phyloP scores from a whole-genome alignment of 495 filamentous ascomycete species.

The Poronia punctata region DNA sequence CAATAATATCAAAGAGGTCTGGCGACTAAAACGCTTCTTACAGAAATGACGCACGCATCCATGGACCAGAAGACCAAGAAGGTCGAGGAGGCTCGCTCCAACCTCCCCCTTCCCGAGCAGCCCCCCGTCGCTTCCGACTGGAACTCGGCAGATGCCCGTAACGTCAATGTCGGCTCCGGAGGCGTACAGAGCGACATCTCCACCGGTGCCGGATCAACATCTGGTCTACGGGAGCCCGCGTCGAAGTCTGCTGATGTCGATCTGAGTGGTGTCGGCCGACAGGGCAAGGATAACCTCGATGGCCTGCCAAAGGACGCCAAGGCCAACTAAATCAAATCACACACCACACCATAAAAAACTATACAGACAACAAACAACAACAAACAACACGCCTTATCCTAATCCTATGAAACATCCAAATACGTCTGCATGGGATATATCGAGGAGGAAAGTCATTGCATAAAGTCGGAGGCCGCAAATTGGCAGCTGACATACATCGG shows the following conservation, averaged over 20 bases:
- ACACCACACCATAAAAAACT: not conserved
- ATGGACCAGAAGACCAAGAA: slow-evolving; percentile 44
- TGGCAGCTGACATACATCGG: not conserved
- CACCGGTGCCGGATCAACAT: slow-evolving; percentile 39
- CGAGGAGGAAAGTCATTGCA: no score
- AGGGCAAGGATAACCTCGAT: slow-evolving; percentile 47
- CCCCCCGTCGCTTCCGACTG: slow-evolving; percentile 66
- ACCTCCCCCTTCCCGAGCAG: slow-evolving; percentile 72
- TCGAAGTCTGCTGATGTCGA: slow-evolving; percentile 46
- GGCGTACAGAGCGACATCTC: slow-evolving; percentile 46
- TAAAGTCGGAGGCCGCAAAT: no score
- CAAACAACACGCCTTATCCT: not conserved
- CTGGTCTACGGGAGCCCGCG: slow-evolving; percentile 56
- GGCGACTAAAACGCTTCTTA: not conserved
- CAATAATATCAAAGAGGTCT: no score
- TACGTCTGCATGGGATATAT: no score
- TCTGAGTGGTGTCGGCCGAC: slow-evolving; percentile 45
- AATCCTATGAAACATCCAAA: no score
- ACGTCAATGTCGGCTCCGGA: slow-evolving; percentile 61
- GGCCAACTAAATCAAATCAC: slow-evolving; percentile 18
- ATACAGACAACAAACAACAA: not conserved
- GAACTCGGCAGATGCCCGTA: slow-evolving; percentile 61
- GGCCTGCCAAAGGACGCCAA: slow-evolving; percentile 47
- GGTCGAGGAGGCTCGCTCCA: slow-evolving; percentile 58
- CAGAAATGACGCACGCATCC: slow-evolving; percentile 31